Conservation (phyloP, 2,329 filamentous ascomycete species). For the Trichoderma gracile region DNA sequence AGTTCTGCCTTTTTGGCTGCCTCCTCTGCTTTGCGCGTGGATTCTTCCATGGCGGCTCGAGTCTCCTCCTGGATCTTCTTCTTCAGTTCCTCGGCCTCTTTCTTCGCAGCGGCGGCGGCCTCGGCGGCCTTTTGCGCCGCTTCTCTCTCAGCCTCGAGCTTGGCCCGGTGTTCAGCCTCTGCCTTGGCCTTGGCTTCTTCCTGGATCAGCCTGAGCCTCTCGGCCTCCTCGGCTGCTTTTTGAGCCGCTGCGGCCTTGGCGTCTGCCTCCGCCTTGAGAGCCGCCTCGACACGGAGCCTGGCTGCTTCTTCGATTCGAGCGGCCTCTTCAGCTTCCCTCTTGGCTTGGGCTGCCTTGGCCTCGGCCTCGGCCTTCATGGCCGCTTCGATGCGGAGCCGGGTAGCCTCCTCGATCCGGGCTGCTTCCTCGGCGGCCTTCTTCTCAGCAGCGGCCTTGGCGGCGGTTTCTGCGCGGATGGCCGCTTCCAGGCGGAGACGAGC, state of each 20-base stretch:
- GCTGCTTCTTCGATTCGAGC: constrained; percentile 45
- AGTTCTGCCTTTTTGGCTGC: constrained; percentile 60
- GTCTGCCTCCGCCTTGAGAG: constrained; percentile 41
- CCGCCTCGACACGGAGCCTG: constrained; percentile 42
- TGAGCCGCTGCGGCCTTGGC: constrained; percentile 45
- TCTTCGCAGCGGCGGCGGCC: constrained; percentile 50
- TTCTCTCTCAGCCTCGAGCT: constrained; percentile 44
- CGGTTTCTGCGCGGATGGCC: constrained; percentile 45
- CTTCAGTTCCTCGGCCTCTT: constrained; percentile 60
- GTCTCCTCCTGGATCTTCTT: constrained; percentile 59
- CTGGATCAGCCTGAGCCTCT: constrained; percentile 42
- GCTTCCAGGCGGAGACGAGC: constrained; percentile 45
- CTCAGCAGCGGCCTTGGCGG: constrained; percentile 45
- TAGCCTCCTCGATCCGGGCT: constrained; percentile 50
- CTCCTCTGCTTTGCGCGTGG: constrained; percentile 51
- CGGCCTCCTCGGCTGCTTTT: constrained; percentile 47
- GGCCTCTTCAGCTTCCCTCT: constrained; percentile 46
- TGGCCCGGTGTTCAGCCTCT: constrained; percentile 44
- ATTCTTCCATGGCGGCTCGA: constrained; percentile 50
- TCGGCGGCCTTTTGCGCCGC: constrained; percentile 45
- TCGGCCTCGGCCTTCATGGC: constrained; percentile 46
- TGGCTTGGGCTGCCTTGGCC: constrained; percentile 45
- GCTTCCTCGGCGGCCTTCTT: constrained; percentile 42
- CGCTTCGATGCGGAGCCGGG: constrained; percentile 44
- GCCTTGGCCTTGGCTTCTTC: constrained; percentile 43